These are phyloP conservation scores for Phytophthora palmivora DNA, from an alignment of 352 stramenopile genomes.

Conservation along the genomic window DNA sequence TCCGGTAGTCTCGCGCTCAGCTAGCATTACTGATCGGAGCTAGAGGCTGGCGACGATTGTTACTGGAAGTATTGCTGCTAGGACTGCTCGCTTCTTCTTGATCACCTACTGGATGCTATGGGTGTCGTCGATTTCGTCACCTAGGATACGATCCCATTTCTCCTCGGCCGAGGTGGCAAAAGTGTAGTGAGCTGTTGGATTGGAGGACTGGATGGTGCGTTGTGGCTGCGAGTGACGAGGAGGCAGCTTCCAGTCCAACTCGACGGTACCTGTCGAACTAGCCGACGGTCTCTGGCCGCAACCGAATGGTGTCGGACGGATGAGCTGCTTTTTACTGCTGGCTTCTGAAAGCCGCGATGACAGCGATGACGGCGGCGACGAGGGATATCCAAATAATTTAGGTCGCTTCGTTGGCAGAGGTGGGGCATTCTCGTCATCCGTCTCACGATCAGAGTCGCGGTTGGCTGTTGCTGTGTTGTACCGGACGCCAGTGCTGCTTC, in stretches of 20 bases:
- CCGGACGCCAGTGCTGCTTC: conserved; percentile 8
- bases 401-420: conserved; percentile 29
- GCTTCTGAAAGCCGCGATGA: conserved; percentile 28
- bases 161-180: conserved; percentile 57
- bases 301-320: conserved; percentile 39
- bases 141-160: conserved; percentile 80
- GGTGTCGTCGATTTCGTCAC: conserved; percentile 38
- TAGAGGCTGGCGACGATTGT: conserved; percentile 17
- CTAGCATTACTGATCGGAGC: conserved; percentile 15
- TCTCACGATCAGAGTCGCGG: conserved; percentile 16
- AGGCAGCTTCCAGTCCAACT: conserved; percentile 27
- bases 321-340: conserved; percentile 27
- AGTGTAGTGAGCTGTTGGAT: conserved; percentile 22
- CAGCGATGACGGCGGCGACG: conserved; percentile 19
- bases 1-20: conserved; percentile 5
- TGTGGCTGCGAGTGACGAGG: conserved; percentile 23
- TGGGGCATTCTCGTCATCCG: conserved; percentile 30
- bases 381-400: conserved; percentile 20
- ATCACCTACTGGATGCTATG: conserved; percentile 23
- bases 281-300: conserved; percentile 16
- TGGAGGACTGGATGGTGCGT: conserved; percentile 12
- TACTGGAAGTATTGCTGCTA: conserved; percentile 20
- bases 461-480: conserved; percentile 2
- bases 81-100: conserved; percentile 6
- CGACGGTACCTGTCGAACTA: background rate